Base-by-base conservation (phyloP, 805 yeast genomes). In the Ogataea parapolymorpha region DNA sequence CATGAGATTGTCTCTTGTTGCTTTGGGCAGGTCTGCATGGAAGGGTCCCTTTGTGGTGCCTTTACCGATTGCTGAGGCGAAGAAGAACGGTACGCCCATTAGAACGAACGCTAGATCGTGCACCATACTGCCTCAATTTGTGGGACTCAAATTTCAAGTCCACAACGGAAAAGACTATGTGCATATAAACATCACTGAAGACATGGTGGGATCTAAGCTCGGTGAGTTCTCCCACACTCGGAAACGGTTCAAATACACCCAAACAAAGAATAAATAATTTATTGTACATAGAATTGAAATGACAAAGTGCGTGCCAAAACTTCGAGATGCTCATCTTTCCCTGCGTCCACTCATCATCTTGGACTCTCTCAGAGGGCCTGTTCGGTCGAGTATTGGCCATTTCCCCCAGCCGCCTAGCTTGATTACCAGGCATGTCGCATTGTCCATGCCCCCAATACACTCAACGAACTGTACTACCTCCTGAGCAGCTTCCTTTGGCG, bases 171-270 rank as follows among this genome's bases (percentile, higher is more conserved):
- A 84, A 59, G 95, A 88, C 53, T 93, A 90, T 59, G 95, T 89
- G 28, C 87, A 88, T 37, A 74, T 93, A 39, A 87, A 82, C 50
- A 77, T 93, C 22, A 78, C 84, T 7, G 97, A 93, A 60, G 93
- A 93, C 54, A 93, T 93, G 99, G 96, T 93, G 45, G 99, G 99
- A 14, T 77, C 82, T 52, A 93, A 91, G 61, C 69, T 93, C 41
- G 99, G 99, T 2, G 97, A 91, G 63, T 93, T 87, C 70, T 95
- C 95, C 2, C 87, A 90, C 40, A 93, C 99, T 1, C 78, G 98
- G 66, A 86, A 87, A 76, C 79, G 83, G 61, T 87, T 86, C 66
- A 79, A 77, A 48, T 89, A 85, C 68, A 85, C 89, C 38, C 85
- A 76, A 63, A 79, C 89, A 25, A 83, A 83, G 72, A 83, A 82